Percentiles rank a stretch among this genome's conserved stretches.
Conservation (phyloP, 495 filamentous ascomycete species). For the Talaromyces wortmannii region DNA sequence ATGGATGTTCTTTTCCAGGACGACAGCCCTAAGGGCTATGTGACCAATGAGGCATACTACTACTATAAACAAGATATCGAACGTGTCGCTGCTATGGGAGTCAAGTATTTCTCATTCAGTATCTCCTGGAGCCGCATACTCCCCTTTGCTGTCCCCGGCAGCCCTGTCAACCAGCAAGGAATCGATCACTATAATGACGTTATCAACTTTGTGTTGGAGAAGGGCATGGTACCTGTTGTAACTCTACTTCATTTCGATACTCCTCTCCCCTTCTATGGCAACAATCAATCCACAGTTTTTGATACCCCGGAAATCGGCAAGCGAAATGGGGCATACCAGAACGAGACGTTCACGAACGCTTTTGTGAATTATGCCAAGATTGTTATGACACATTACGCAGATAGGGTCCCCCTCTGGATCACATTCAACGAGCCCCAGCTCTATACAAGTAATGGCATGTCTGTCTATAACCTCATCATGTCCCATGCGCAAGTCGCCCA, state of each 20-base stretch:
- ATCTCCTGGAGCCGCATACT: constrained; percentile 40
- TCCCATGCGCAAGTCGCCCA: constrained; percentile 31
- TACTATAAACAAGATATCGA: constrained; percentile 46
- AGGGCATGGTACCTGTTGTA: constrained; percentile 35
- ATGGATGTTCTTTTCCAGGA: constrained; percentile 23
- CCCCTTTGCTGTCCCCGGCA: constrained; percentile 32
- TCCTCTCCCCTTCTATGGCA: constrained; percentile 22
- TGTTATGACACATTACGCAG: constrained; percentile 30
- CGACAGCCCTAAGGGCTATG: constrained; percentile 18
- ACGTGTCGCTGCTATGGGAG: constrained; percentile 38
- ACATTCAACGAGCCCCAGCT: constrained; percentile 39
- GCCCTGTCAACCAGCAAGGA: constrained; percentile 34
- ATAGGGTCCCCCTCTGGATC: constrained; percentile 37
- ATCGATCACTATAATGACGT: constrained; percentile 42
- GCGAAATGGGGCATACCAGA: constrained; percentile 26
- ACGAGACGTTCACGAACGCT: constrained; percentile 24
- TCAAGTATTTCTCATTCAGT: constrained; percentile 41
- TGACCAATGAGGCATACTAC: constrained; percentile 41
- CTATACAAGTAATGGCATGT: constrained; percentile 21
- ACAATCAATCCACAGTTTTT: constrained; percentile 15
- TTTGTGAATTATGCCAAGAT: constrained; percentile 32
- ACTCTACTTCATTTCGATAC: constrained; percentile 37
- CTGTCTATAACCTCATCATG: constrained; percentile 23
- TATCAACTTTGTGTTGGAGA: constrained; percentile 30
- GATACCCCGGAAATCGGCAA: constrained; percentile 18